Base-by-base conservation (phyloP, 2,329 filamentous ascomycete genomes). In the Dactylellina drechsleri region DNA sequence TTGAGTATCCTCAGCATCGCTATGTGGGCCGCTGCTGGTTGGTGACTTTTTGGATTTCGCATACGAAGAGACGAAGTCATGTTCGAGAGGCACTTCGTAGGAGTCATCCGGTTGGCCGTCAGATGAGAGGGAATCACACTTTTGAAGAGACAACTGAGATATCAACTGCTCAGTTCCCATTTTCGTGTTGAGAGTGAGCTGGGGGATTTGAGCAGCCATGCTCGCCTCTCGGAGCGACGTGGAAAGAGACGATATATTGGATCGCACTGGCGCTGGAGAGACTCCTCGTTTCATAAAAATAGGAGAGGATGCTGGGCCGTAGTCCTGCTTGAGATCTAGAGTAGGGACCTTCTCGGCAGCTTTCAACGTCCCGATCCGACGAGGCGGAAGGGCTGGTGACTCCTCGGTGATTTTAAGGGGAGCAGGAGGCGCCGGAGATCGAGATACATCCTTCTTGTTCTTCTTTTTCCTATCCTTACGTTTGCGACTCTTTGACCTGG, bases 1-100 rank as follows among this genome's bases (percentile, higher is more conserved):
- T 23, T 47, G 36, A 0, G 52, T 45, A 18, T 76, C 72, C 26
- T 70, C 72, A 8, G 26, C 60, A 43, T 76, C 66, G 23, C 66
- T 71, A 13, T 71, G 72, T 6, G 52, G 66, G 12, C 66, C 72
- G 52, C 66, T 75, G 28, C 71, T 49, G 0, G 64, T 75, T 31
- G 71, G 71, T 16, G 71, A 75, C 28, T 75, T 75, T 45, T 75
- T 75, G 4, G 64, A 68, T 49, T 68, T 75, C 2, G 71, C 71
- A 45, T 64, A 71, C 1, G 65, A 71, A 16, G 72, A 70, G 6
- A 76, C 56, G 20, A 71, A 76, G 31, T 76, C 72, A 31, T 71
- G 43, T 20, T 76, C 72, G 5, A 76, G 54, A 6, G 65, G 66
- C 16, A 70, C 52, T 62, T 71, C 72, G 16, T 70, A 76, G 15